phyloP scores from a whole-genome alignment of 306 rosid species.

The Sindora glabra region DNA sequence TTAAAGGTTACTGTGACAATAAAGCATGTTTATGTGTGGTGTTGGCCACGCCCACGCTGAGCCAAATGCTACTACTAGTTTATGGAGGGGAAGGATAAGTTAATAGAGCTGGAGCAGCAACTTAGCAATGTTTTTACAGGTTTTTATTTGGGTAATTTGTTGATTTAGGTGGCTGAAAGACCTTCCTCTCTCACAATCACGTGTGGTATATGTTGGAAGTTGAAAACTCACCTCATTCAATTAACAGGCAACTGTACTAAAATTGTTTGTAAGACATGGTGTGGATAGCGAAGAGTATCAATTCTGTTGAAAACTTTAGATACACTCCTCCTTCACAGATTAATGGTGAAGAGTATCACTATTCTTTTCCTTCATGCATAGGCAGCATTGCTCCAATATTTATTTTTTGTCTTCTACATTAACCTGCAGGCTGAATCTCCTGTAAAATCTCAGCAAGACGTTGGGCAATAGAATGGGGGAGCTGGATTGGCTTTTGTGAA shows the following conservation, averaged over 20 bases:
- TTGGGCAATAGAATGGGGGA: conserved; percentile 56
- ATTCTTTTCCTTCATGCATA: background rate
- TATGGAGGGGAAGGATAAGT: conserved; percentile 35
- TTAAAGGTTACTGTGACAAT: too few species aligned
- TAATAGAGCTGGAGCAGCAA: conserved; percentile 44
- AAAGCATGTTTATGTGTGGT: conserved; percentile 62
- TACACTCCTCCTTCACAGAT: too few species aligned
- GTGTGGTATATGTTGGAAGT: background rate
- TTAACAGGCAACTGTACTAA: too few species aligned
- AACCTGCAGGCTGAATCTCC: conserved; percentile 46
- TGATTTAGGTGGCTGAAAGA: background rate
- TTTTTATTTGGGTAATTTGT: background rate
- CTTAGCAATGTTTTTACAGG: conserved; percentile 46
- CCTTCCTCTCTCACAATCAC: background rate
- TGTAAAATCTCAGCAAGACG: conserved; percentile 59
- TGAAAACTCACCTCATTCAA: too few species aligned
- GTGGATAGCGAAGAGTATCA: too few species aligned
- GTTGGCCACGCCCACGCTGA: conserved; percentile 93
- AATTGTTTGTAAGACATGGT: too few species aligned
- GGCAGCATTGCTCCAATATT: too few species aligned
- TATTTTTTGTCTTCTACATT: too few species aligned
- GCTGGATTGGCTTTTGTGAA: conserved; percentile 51
- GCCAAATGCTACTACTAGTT: too few species aligned
- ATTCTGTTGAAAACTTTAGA: too few species aligned
- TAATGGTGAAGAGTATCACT: too few species aligned